A percentile compares a stretch with the other conserved stretches of the same genome.
These are phyloP conservation scores for Arachnomyces sp. DNA, from an alignment of 2,329 filamentous ascomycete species.

Conservation along the genomic window DNA sequence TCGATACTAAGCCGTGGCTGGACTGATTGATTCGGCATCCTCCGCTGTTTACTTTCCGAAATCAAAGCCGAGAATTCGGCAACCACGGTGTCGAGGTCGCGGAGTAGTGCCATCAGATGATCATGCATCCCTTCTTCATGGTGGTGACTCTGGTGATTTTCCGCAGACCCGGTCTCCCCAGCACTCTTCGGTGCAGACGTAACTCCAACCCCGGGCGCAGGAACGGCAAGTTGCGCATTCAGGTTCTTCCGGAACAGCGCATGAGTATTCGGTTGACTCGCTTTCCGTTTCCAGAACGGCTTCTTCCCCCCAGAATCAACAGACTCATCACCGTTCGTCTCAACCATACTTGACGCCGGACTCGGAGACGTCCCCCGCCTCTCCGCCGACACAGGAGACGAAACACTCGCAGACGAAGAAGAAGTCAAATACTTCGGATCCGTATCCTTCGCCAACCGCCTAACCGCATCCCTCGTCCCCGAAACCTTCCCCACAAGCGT, in stretches of 20 bases:
- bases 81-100: constrained; percentile 76
- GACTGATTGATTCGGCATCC: constrained; percentile 50
- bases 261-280: constrained; percentile 31
- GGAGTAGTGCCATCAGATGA: constrained; percentile 72
- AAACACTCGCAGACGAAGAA: constrained; percentile 9
- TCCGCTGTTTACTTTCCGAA: constrained; percentile 67
- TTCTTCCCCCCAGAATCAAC: constrained; percentile 48
- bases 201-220: constrained; percentile 30
- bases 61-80: constrained; percentile 72
- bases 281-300: constrained; percentile 88
- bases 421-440: constrained; percentile 50
- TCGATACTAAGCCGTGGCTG: constrained; percentile 64
- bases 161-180: constrained; percentile 5
- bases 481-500: constrained; percentile 75
- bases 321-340: constrained; percentile 28
- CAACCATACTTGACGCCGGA: constrained; percentile 22
- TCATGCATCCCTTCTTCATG: constrained; percentile 65
- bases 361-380: constrained; percentile 27
- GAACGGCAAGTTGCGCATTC: constrained; percentile 41
- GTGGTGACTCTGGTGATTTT: constrained; percentile 29
- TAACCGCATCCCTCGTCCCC: constrained; percentile 78
- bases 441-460: constrained; percentile 77
- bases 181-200: constrained; percentile 4
- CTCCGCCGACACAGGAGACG: constrained; percentile 3
- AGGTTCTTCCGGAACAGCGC: too few relatives aligned